Evolutionary conservation across 345 rosid genomes (phyloP).

Genomic region (Mallotus nudiflorus): DNA sequence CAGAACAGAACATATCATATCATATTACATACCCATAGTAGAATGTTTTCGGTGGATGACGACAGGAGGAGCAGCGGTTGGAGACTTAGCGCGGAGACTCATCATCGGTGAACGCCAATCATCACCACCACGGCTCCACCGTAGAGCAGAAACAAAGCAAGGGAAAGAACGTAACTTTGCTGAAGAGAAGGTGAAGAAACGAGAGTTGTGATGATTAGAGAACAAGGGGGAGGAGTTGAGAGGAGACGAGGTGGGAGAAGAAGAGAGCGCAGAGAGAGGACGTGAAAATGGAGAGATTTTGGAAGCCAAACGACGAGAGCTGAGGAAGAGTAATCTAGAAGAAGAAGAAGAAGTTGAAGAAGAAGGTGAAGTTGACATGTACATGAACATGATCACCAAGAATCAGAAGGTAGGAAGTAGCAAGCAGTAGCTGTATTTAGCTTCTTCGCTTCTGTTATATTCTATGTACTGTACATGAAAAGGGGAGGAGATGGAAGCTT

Average conservation of each 20-base stretch:
- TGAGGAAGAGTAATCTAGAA: conserved; percentile 8
- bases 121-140: conserved; percentile 73
- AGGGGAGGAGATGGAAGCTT: too few relatives aligned
- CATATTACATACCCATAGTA: conserved; percentile 63
- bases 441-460: too few relatives aligned
- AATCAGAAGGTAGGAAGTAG: too few relatives aligned
- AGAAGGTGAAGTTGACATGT: too few relatives aligned
- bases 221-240: conserved; percentile 11
- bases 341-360: background rate
- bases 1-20: background rate
- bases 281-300: conserved; percentile 35
- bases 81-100: conserved; percentile 61
- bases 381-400: too few relatives aligned
- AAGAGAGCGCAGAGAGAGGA: background rate
- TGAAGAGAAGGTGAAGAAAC: conserved; percentile 49
- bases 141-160: conserved; percentile 43
- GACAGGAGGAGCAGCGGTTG: conserved; percentile 57
- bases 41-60: conserved; percentile 61
- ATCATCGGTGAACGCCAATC: conserved; percentile 57
- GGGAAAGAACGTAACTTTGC: conserved; percentile 47
- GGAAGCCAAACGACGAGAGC: conserved; percentile 7
- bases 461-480: too few relatives aligned
- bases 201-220: conserved; percentile 22
- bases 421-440: too few relatives aligned
- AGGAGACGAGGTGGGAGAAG: conserved; percentile 2